These are phyloP conservation scores for Gardenia jasminoides DNA, from an alignment of 257 asterid species.

Conservation along the genomic window DNA sequence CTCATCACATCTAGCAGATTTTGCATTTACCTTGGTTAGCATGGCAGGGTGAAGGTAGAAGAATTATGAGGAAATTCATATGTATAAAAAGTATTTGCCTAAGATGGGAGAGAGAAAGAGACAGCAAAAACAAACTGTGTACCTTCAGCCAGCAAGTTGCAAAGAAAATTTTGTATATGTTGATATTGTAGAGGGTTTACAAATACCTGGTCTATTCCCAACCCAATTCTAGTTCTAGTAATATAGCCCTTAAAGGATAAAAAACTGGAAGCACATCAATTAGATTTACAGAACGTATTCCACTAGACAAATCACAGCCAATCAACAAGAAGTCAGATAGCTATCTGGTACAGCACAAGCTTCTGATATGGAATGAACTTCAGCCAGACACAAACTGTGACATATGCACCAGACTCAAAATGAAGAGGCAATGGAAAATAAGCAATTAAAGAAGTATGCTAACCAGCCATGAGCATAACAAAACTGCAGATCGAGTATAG, in stretches of 20 bases:
- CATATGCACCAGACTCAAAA: background rate
- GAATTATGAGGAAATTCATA: constrained; percentile 11
- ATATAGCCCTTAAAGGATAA: background rate
- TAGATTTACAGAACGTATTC: background rate
- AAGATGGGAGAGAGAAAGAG: background rate
- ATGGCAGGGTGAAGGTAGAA: background rate
- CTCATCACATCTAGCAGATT: constrained; percentile 74
- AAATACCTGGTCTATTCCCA: background rate
- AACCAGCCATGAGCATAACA: background rate
- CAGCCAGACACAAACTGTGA: background rate
- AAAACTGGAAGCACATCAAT: background rate
- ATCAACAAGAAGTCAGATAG: background rate
- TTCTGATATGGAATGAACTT: background rate
- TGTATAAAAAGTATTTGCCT: background rate
- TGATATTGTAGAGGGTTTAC: background rate
- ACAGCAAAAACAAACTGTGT: background rate
- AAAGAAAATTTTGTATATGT: background rate
- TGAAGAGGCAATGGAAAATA: background rate
- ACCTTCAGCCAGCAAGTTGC: background rate
- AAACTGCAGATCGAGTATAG: background rate
- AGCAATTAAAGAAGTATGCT: background rate
- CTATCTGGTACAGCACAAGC: background rate
- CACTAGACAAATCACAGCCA: background rate
- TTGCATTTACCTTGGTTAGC: constrained; percentile 13
- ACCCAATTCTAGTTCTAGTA: background rate